Percentiles rank a stretch among this genome's conserved stretches.
phyloP scores from a whole-genome alignment of 2,329 filamentous ascomycete genomes.

The Cladosporium sp. region DNA sequence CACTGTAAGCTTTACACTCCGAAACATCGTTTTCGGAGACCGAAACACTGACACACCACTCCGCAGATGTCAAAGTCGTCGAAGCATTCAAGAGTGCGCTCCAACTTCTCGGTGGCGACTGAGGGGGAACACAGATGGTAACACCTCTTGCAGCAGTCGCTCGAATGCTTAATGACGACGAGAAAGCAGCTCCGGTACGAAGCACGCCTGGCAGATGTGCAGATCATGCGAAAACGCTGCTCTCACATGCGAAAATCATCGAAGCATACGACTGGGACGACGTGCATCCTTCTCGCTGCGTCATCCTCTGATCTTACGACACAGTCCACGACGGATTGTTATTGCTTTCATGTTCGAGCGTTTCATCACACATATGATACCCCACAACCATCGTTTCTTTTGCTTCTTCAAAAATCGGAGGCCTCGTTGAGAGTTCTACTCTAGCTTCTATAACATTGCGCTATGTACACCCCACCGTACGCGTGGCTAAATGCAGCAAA shows the following conservation, averaged over 20 bases:
- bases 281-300: slow-evolving; percentile 19
- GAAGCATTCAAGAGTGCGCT: slow-evolving; percentile 53
- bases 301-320: slow-evolving; percentile 2
- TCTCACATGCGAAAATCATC: neutral
- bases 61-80: slow-evolving; percentile 48
- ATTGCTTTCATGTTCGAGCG: neutral
- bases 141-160: slow-evolving; percentile 86
- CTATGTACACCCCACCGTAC: slow-evolving; percentile 10
- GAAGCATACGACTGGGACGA: slow-evolving; percentile 19
- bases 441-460: slow-evolving; percentile 12
- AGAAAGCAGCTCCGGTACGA: neutral
- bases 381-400: neutral
- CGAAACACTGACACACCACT: slow-evolving; percentile 24
- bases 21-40: slow-evolving; percentile 15
- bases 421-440: slow-evolving; percentile 8
- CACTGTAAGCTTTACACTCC: slow-evolving; percentile 64
- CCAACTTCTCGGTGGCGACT: slow-evolving; percentile 37
- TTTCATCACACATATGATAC: neutral
- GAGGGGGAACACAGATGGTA: slow-evolving; percentile 55
- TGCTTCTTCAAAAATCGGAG: neutral
- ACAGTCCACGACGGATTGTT: neutral
- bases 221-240: neutral
- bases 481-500: slow-evolving; percentile 7
- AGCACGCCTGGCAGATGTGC: neutral
- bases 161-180: slow-evolving; percentile 50